phyloP scores from a whole-genome alignment of 257 asterid genomes.

The Solanum pinnatisectum region DNA sequence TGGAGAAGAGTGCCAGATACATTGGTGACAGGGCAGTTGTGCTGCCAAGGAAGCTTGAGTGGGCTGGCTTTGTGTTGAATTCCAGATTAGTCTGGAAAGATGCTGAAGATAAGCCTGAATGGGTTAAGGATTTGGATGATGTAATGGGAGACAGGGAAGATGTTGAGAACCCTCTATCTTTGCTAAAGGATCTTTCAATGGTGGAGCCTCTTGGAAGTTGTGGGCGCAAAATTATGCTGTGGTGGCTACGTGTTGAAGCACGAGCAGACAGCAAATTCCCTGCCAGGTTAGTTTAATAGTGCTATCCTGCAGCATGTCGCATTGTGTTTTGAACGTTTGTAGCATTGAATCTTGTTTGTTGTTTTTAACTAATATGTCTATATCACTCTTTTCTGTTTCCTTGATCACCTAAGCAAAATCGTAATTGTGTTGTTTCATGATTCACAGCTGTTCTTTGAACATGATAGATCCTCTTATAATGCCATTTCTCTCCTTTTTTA shows the following conservation, averaged over 20 bases:
- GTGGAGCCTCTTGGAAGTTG: conserved; percentile 97
- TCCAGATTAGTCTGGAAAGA: conserved; percentile 83
- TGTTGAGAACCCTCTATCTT: conserved; percentile 58
- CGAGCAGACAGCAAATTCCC: conserved; percentile 96
- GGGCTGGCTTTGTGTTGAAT: conserved; percentile 89
- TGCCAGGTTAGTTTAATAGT: conserved; percentile 55
- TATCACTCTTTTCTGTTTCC: neutral
- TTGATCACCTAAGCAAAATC: neutral
- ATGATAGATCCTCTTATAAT: neutral
- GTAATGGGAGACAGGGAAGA: conserved; percentile 38
- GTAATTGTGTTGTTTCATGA: neutral
- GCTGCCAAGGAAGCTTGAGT: conserved; percentile 83
- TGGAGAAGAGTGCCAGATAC: conserved; percentile 58
- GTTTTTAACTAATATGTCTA: neutral
- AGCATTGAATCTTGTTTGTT: neutral
- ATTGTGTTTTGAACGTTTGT: neutral
- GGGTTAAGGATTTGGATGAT: conserved; percentile 73
- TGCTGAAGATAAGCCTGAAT: conserved; percentile 50
- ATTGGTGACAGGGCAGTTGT: conserved; percentile 83
- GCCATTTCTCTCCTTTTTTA: neutral
- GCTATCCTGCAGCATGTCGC: neutral
- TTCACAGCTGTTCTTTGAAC: neutral
- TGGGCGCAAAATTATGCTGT: conserved; percentile 75
- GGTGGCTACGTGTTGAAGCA: conserved; percentile 99
- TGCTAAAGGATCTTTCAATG: conserved; percentile 58